Evolutionary conservation across 108 stramenopile species (phyloP).

Genomic region (Pseudonitzschia multistriata): DNA sequence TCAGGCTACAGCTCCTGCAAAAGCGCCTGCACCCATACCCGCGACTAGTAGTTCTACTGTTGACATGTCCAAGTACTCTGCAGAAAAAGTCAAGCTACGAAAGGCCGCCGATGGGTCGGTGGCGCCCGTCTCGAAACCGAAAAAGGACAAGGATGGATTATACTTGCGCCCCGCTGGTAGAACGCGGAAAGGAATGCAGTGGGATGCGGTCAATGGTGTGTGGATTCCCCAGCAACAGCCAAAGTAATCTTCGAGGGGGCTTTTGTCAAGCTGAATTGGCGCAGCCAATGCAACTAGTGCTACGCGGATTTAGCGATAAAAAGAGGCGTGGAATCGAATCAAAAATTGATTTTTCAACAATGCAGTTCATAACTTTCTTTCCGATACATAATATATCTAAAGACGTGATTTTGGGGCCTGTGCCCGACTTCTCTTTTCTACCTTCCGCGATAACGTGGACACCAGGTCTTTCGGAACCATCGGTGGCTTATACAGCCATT

Average conservation of each 20-base stretch:
- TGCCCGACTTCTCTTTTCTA: conserved; percentile 66
- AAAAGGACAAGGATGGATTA: conserved; percentile 58
- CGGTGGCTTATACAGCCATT: conserved; percentile 76
- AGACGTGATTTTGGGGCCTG: conserved; percentile 44
- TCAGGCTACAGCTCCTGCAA: conserved; percentile 22
- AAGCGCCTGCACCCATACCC: conserved; percentile 14
- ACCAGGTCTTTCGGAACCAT: conserved; percentile 82
- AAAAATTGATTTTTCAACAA: not conserved
- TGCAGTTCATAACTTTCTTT: no score
- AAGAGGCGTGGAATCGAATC: not conserved
- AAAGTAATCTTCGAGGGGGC: not conserved
- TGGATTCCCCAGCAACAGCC: conserved; percentile 53
- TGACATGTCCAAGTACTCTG: conserved; percentile 55
- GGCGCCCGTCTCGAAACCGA: conserved; percentile 63
- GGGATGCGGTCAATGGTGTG: conserved; percentile 74
- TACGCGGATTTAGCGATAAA: not conserved
- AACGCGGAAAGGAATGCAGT: conserved; percentile 77
- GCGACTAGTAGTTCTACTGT: conserved; percentile 5
- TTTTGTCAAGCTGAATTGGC: not conserved
- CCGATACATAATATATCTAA: no score
- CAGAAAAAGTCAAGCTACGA: conserved; percentile 55
- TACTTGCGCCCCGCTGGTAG: conserved; percentile 72
- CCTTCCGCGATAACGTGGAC: conserved; percentile 60
- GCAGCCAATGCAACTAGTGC: not conserved
- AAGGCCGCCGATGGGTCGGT: conserved; percentile 69